Conservation (phyloP, 2,329 filamentous ascomycete genomes). For the Colletotrichum navitas region DNA sequence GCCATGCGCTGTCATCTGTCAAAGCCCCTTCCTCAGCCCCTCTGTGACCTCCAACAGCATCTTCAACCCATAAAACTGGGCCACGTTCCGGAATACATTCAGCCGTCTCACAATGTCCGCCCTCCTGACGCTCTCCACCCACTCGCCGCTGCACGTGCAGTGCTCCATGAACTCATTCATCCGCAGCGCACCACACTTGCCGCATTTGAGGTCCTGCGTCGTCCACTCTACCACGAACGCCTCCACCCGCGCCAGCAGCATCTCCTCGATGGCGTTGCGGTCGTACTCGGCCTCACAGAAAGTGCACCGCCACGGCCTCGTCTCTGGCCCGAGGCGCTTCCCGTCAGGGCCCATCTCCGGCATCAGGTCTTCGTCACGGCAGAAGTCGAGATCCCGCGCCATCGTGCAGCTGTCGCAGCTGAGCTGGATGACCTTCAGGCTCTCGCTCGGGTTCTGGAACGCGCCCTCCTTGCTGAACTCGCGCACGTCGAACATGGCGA, state of each 20-base stretch:
- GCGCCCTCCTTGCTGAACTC: conserved; percentile 92
- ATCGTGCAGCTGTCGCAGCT: conserved; percentile 93
- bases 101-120: conserved; percentile 75
- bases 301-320: conserved; percentile 77
- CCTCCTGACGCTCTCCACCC: conserved; percentile 78
- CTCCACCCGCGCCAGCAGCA: conserved; percentile 82
- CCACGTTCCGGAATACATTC: conserved; percentile 79
- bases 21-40: conserved; percentile 67
- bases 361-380: conserved; percentile 86
- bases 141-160: conserved; percentile 90
- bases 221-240: conserved; percentile 82
- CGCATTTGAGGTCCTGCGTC: conserved; percentile 90
- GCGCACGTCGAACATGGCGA: conserved; percentile 91
- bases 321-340: conserved; percentile 46
- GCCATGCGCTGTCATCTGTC: background rate
- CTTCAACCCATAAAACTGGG: conserved; percentile 81
- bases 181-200: conserved; percentile 76
- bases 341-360: conserved; percentile 56
- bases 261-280: conserved; percentile 85
- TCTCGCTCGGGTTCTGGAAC: conserved; percentile 87
- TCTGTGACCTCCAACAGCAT: conserved; percentile 84
- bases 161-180: conserved; percentile 97
- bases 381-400: conserved; percentile 89
- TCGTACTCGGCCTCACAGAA: conserved; percentile 84
- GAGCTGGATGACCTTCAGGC: conserved; percentile 78